These are phyloP conservation scores for Ophiostoma sp. DNA, from an alignment of 2,329 filamentous ascomycete genomes.

Conservation along the genomic window DNA sequence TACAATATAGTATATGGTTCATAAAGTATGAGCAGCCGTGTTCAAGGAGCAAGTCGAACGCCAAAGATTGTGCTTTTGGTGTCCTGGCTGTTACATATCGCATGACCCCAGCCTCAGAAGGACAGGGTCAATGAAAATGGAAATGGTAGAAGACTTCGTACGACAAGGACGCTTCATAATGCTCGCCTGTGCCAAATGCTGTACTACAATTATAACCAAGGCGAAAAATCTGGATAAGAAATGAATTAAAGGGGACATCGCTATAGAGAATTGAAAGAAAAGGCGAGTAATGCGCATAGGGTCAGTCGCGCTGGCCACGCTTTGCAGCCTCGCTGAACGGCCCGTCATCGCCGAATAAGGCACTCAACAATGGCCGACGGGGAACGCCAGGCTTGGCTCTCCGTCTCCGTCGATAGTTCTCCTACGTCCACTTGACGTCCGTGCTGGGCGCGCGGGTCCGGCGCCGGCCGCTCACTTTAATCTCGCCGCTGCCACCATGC, in stretches of 20 bases:
- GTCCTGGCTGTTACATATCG: too few relatives aligned
- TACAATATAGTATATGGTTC: too few relatives aligned
- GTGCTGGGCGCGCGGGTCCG: constrained; percentile 25
- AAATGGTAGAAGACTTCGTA: too few relatives aligned
- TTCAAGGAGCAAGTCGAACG: too few relatives aligned
- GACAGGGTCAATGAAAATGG: not conserved
- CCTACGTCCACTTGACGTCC: constrained; percentile 27
- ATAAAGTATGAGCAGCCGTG: too few relatives aligned
- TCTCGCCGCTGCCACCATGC: constrained; percentile 15
- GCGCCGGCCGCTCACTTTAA: constrained; percentile 20
- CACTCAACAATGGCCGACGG: not conserved
- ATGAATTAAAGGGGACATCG: not conserved
- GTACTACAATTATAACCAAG: not conserved
- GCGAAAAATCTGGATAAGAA: not conserved
- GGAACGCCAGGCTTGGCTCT: not conserved
- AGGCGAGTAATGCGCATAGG: not conserved
- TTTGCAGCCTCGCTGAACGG: not conserved
- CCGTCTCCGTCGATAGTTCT: constrained; percentile 16
- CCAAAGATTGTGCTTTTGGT: too few relatives aligned
- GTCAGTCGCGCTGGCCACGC: not conserved
- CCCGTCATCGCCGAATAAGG: not conserved
- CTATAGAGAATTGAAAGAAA: not conserved
- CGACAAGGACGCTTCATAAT: not conserved
- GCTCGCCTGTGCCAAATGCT: constrained; percentile 9
- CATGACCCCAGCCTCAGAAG: not conserved